Evolutionary conservation across 768 basidiomycete genomes (phyloP).

Genomic region (Krasilnikovozyma curviuscula): DNA sequence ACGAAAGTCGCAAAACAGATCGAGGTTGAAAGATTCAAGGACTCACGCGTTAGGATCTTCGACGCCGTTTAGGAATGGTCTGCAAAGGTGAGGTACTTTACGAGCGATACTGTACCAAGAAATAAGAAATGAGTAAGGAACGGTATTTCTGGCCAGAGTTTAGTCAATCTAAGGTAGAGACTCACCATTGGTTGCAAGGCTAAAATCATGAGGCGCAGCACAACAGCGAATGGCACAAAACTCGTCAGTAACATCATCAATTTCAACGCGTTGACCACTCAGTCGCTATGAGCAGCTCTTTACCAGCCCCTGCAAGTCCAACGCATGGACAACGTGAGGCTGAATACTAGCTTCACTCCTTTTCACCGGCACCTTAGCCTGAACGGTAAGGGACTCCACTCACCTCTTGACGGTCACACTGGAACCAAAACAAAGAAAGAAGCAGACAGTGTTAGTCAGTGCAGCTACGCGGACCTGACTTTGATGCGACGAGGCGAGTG

Average conservation of each 20-base stretch:
- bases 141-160: too few relatives aligned
- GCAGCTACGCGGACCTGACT: too few relatives aligned
- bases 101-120: constrained; percentile 26
- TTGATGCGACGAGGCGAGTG: too few relatives aligned
- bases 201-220: background rate
- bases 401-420: background rate
- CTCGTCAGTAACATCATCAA: background rate
- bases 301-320: too few relatives aligned
- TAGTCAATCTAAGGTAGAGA: background rate
- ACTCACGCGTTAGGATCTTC: constrained; percentile 24
- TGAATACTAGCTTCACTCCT: background rate
- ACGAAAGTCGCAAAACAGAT: background rate
- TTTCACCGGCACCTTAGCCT: background rate
- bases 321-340: too few relatives aligned
- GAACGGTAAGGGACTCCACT: background rate
- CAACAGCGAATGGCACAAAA: background rate
- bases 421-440: background rate
- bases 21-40: background rate
- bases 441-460: too few relatives aligned
- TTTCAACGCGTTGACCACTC: background rate
- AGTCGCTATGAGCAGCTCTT: background rate
- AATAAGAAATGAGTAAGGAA: too few relatives aligned
- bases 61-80: constrained; percentile 26
- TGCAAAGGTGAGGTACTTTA: constrained; percentile 26
- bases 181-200: background rate